Conservation (phyloP, 192 early-diverging fungal species). For the Umbelopsis ramanniana region DNA sequence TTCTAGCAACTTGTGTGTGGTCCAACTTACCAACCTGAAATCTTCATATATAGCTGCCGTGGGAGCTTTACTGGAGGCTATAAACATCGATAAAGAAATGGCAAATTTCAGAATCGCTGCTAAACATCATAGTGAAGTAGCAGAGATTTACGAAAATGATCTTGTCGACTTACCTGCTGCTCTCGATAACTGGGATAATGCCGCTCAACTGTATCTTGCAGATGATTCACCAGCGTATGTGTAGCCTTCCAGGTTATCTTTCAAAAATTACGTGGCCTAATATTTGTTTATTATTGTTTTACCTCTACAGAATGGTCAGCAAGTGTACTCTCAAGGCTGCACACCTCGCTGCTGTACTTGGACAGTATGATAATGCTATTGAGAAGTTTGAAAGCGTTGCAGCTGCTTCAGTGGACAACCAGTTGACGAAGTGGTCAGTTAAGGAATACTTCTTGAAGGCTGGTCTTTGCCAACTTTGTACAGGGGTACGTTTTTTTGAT, state of each 20-base stretch:
- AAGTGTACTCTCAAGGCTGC: conserved; percentile 92
- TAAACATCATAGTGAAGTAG: conserved; percentile 35
- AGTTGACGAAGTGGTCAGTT: conserved; percentile 93
- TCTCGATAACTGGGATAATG: conserved; percentile 86
- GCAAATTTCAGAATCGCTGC: conserved; percentile 60
- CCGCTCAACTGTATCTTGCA: conserved; percentile 91
- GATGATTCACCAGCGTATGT: conserved; percentile 91
- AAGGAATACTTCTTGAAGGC: conserved; percentile 98
- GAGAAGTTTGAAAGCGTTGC: conserved; percentile 91
- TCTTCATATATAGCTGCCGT: conserved; percentile 56
- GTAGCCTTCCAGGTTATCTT: not conserved
- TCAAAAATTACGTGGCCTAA: not conserved
- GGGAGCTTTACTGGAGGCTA: conserved; percentile 72
- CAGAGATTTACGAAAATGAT: conserved; percentile 82
- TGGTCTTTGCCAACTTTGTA: conserved; percentile 87
- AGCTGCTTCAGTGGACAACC: conserved; percentile 80
- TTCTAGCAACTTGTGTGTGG: too few relatives aligned
- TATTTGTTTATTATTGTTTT: not conserved
- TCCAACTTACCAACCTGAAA: not conserved
- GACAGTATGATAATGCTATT: conserved; percentile 87
- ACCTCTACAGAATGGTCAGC: conserved; percentile 73
- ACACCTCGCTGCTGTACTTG: conserved; percentile 85
- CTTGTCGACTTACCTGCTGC: conserved; percentile 78
- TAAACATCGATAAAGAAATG: conserved; percentile 87
- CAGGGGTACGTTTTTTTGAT: conserved; percentile 55